These are phyloP conservation scores for Usnea hakonensis DNA, from an alignment of 495 filamentous ascomycete species.

Conservation along the genomic window DNA sequence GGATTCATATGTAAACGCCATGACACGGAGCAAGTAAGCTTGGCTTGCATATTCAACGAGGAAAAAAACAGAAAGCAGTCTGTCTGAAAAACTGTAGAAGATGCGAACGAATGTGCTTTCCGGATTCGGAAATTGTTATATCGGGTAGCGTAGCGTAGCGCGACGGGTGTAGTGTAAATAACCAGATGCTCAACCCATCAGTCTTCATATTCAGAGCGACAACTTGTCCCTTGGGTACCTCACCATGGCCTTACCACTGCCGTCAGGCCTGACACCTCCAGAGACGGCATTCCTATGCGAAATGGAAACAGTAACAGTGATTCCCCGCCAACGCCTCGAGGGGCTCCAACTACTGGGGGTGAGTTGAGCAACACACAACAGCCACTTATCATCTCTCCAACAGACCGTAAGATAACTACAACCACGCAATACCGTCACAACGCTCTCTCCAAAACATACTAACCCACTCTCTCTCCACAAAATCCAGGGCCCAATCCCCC, in stretches of 20 bases:
- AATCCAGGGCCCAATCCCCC: constrained; percentile 63
- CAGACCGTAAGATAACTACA: constrained; percentile 4
- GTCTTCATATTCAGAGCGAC: no score
- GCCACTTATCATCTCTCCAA: constrained; percentile 1
- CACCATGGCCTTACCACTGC: constrained; percentile 74
- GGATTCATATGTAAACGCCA: background rate
- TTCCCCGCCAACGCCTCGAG: constrained; percentile 86
- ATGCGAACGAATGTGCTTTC: background rate
- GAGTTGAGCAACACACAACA: constrained; percentile 37
- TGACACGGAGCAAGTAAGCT: background rate
- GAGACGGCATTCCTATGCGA: constrained; percentile 95
- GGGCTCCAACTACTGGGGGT: constrained; percentile 77
- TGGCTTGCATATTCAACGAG: background rate
- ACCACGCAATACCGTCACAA: background rate
- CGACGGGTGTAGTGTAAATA: no score
- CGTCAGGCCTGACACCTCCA: constrained; percentile 72
- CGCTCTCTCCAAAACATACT: background rate
- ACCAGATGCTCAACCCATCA: background rate
- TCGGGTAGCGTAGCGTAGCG: constrained; percentile 1
- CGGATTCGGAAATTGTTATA: background rate
- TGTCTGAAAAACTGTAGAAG: background rate
- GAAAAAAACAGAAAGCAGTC: background rate
- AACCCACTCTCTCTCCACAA: background rate
- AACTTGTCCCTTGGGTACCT: background rate
- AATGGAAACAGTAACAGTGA: constrained; percentile 88